Evolutionary conservation across 768 basidiomycete species (phyloP), one percentile per base, ranked within the genome.

Genomic region (Naematelia encephala): DNA sequence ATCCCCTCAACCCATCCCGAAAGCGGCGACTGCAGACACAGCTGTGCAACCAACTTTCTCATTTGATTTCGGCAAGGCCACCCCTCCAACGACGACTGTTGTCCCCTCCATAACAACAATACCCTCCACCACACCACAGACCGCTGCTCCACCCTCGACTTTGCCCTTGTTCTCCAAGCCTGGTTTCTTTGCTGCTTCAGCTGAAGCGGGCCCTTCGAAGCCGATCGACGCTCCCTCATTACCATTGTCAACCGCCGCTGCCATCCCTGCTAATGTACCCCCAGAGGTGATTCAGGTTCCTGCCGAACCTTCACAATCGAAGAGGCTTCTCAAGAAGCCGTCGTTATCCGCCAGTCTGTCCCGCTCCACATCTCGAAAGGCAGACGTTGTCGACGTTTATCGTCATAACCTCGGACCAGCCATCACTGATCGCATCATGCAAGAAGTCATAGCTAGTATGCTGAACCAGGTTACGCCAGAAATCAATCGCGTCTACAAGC

Each of bases 371-470:
- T 34, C 34, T 16, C 34, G 16, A 8, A 39, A 39, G 34, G 34
- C 16, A 8, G 34, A 39, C 34, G 16, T 39, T 16, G 34, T 8
- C 8, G 16, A 16, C 16, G 16, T 39, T 16, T 16, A 39, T 39
- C 34, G 26, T 47, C 13, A 10, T 44, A 16, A 51, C 51, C 13
- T 53, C 53, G 21, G 50, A 59, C 63, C 63, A 3, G 49, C 30
- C 5, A 13, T 63, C 13, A 49, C 25, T 8, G 61, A 58, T 39
- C 12, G 46, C 22, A 47, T 73, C 43, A 42, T 73, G 1, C 22
- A 53, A 16, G 61, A 68, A 26, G 61, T 67, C 45, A 52, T 73
- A 12, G 34, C 51, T 5, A 12, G n/a, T 0, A 34, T 69, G 27
- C 44, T 70, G 1, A 28, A 43, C n/a, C n/a, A 52, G 29, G n/a